Evolutionary conservation across 768 basidiomycete genomes (phyloP).

Genomic region (Mycena galericulata): DNA sequence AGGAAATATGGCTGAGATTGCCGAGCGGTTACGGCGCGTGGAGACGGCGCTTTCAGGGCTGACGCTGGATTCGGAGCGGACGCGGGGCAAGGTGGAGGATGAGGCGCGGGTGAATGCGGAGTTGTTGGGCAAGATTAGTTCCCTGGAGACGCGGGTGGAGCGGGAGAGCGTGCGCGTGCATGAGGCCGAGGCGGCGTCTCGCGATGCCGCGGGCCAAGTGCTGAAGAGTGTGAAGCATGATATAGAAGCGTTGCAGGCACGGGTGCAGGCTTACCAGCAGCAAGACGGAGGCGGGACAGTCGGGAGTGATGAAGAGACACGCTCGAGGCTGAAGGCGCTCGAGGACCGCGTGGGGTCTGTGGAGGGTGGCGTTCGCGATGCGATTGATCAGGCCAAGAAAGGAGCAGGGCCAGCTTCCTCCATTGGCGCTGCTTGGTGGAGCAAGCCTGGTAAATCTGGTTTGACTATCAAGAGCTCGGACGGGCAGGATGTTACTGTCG

Average conservation of each 20-base stretch:
- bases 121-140: slow-evolving; percentile 64
- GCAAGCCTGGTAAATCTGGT: slow-evolving; percentile 65
- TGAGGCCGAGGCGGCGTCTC: slow-evolving; percentile 65
- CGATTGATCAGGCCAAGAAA: slow-evolving; percentile 30
- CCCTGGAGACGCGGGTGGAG: slow-evolving; percentile 60
- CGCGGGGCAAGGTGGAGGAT: slow-evolving; percentile 63
- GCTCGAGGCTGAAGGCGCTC: slow-evolving; percentile 62
- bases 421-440: slow-evolving; percentile 75
- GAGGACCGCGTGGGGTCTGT: slow-evolving; percentile 70
- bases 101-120: slow-evolving; percentile 64
- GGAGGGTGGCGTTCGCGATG: slow-evolving; percentile 47
- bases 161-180: slow-evolving; percentile 57
- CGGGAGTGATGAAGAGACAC: slow-evolving; percentile 67
- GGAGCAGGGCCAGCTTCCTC: slow-evolving; percentile 38
- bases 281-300: slow-evolving; percentile 28
- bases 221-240: slow-evolving; percentile 67
- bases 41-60: slow-evolving; percentile 74
- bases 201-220: slow-evolving; percentile 57
- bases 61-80: slow-evolving; percentile 65
- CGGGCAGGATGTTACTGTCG: slow-evolving; percentile 75
- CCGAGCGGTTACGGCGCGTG: slow-evolving; percentile 69
- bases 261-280: slow-evolving; percentile 47
- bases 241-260: slow-evolving; percentile 62
- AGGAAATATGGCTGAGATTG: slow-evolving; percentile 74
- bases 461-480: slow-evolving; percentile 79